phyloP scores from a whole-genome alignment of 1,139 yeast genomes.

The Debaryomyces nepalensis region DNA sequence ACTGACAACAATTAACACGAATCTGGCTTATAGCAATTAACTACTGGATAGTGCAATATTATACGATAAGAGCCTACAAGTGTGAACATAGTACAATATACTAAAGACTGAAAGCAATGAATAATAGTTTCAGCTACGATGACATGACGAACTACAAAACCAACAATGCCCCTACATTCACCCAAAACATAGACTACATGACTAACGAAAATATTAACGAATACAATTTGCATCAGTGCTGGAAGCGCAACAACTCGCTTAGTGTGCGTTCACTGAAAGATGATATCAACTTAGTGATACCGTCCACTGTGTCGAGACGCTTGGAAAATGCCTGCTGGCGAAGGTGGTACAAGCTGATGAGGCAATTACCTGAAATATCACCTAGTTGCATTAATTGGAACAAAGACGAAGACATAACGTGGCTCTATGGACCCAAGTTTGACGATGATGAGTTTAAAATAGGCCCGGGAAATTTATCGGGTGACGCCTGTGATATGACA shows the following conservation, averaged over 20 bases:
- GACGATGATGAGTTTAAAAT: slow-evolving; percentile 13
- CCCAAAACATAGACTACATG: slow-evolving; percentile 44
- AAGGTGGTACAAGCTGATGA: slow-evolving; percentile 41
- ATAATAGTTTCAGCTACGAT: slow-evolving; percentile 13
- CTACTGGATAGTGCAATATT: slow-evolving; percentile 2
- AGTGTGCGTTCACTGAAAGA: slow-evolving; percentile 21
- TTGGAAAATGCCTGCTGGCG: slow-evolving; percentile 50
- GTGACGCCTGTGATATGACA: background rate
- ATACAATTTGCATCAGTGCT: slow-evolving; percentile 29
- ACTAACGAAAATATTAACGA: slow-evolving; percentile 21
- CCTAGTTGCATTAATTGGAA: slow-evolving; percentile 50
- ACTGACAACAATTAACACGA: background rate
- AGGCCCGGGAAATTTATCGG: background rate
- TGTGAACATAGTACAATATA: no score
- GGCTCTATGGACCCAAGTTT: slow-evolving; percentile 52
- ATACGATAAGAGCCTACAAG: background rate
- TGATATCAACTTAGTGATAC: slow-evolving; percentile 31
- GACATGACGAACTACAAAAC: slow-evolving; percentile 12
- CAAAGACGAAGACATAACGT: slow-evolving; percentile 48
- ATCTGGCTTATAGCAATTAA: no score
- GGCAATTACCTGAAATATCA: slow-evolving; percentile 31
- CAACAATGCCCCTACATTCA: slow-evolving; percentile 18
- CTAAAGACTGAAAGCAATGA: background rate
- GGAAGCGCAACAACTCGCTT: slow-evolving; percentile 30
- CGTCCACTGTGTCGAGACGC: slow-evolving; percentile 34